Evolutionary conservation across 1,284 basidiomycete species (phyloP).

Genomic region (Trichosporon sp.): DNA sequence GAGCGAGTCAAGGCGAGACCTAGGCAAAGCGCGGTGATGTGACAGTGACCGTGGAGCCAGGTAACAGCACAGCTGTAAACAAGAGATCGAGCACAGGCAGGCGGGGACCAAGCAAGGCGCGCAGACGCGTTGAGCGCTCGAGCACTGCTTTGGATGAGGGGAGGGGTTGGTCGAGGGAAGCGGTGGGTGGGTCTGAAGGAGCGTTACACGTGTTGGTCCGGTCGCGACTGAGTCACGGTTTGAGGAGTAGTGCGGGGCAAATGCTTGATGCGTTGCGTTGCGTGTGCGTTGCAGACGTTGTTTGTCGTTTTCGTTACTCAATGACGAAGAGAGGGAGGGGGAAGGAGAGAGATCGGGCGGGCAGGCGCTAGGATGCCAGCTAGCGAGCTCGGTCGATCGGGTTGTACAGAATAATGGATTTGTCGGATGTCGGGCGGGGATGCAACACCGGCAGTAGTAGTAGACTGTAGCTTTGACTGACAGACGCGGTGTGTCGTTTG

Average conservation of each 20-base stretch:
- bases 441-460: too few species aligned
- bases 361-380: not conserved
- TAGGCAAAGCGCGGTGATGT: not conserved
- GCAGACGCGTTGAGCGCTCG: not conserved
- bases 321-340: not conserved
- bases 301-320: not conserved
- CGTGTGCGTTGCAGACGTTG: not conserved
- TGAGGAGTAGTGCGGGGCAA: not conserved
- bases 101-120: not conserved
- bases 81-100: not conserved
- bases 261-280: not conserved
- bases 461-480: too few species aligned
- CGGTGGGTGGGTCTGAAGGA: not conserved
- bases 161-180: not conserved
- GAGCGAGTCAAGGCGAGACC: too few species aligned
- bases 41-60: too few species aligned
- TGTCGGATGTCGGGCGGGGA: not conserved
- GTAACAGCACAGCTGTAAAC: not conserved
- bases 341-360: not conserved
- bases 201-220: not conserved
- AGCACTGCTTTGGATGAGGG: not conserved
- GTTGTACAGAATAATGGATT: not conserved
- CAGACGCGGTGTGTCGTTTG: not conserved
- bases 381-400: not conserved
- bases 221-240: not conserved